These are phyloP conservation scores for Coemansia sp. DNA, from an alignment of 371 early-diverging fungal genomes.

Conservation along the genomic window DNA sequence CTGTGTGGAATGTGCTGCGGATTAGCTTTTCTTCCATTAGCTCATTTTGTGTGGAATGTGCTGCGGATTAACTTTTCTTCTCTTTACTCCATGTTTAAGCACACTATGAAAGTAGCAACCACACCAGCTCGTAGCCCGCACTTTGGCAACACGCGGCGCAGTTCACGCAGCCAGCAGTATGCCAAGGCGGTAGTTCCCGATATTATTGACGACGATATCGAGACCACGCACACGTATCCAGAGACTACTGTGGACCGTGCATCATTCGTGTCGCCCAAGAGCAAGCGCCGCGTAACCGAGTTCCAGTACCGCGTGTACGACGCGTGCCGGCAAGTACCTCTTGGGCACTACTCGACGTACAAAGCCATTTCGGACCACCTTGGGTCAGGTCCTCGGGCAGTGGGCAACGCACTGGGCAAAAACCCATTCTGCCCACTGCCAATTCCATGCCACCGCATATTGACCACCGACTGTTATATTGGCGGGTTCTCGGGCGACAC, in stretches of 20 bases:
- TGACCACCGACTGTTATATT: constrained; percentile 63
- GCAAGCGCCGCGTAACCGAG: constrained; percentile 60
- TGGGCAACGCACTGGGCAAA: constrained; percentile 70
- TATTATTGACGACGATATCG: constrained; percentile 46
- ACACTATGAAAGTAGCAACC: constrained; percentile 3
- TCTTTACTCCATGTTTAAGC: not conserved
- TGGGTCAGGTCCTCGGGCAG: constrained; percentile 64
- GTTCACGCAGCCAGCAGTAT: constrained; percentile 34
- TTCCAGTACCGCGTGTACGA: constrained; percentile 76
- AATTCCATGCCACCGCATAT: constrained; percentile 80
- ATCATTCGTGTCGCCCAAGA: constrained; percentile 57
- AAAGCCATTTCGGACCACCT: constrained; percentile 69
- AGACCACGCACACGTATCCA: constrained; percentile 51
- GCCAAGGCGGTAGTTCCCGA: constrained; percentile 33
- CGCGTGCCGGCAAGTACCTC: constrained; percentile 67
- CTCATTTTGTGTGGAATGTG: not conserved
- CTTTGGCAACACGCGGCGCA: constrained; percentile 27
- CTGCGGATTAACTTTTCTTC: not conserved
- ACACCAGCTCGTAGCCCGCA: constrained; percentile 15
- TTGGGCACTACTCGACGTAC: constrained; percentile 73
- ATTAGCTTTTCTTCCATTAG: not conserved
- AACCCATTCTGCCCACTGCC: constrained; percentile 79
- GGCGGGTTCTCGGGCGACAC: constrained; percentile 75
- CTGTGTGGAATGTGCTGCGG: not conserved
- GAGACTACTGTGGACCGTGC: constrained; percentile 50